Percentiles rank a stretch among this genome's conserved stretches.
Evolutionary conservation across 192 early-diverging fungal genomes (phyloP).

Genomic region (Spinellus fusiger): DNA sequence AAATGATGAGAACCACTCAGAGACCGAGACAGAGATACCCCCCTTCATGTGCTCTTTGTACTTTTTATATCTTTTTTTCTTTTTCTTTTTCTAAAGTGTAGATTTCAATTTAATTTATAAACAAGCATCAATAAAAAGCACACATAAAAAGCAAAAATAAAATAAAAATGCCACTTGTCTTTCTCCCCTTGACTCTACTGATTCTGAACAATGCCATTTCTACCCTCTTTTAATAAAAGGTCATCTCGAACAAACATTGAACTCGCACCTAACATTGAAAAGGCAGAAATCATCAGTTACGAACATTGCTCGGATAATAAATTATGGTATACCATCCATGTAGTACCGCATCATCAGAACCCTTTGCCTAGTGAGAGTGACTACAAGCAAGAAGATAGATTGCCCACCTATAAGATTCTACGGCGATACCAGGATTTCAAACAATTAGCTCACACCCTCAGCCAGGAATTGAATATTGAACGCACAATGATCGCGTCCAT

Average conservation of each 20-base stretch:
- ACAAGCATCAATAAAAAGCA: not conserved
- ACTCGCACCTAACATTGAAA: conserved; percentile 5
- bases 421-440: conserved; percentile 7
- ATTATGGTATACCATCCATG: conserved; percentile 8
- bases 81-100: no score
- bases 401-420: conserved; percentile 3
- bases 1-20: no score
- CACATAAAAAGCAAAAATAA: no score
- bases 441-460: not conserved
- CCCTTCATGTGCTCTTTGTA: not conserved
- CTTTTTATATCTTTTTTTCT: conserved; percentile 2
- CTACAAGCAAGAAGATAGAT: no score
- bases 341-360: not conserved
- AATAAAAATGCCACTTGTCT: not conserved
- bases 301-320: not conserved
- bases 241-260: not conserved
- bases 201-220: not conserved
- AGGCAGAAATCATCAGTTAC: not conserved
- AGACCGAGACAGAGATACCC: not conserved
- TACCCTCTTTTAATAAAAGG: not conserved
- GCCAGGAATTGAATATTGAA: not conserved
- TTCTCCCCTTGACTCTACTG: not conserved
- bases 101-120: not conserved
- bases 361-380: not conserved
- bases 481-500: not conserved